A percentile compares a stretch with the other conserved stretches of the same genome.
These are phyloP conservation scores for Aspergillus floridensis DNA, from an alignment of 2,329 filamentous ascomycete species.

Conservation along the genomic window DNA sequence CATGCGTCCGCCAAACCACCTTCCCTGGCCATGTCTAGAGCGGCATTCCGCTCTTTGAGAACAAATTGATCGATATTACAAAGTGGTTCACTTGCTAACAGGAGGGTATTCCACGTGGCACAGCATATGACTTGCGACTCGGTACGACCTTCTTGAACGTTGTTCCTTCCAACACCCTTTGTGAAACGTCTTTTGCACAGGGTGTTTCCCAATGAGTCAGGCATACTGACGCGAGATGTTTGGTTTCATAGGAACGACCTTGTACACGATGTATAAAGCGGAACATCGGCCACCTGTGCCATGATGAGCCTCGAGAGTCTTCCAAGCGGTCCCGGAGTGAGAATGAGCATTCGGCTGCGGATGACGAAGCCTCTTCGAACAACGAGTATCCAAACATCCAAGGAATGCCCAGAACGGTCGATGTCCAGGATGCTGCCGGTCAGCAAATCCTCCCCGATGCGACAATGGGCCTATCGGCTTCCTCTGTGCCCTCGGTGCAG, in stretches of 20 bases:
- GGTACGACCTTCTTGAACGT: slow-evolving; percentile 55
- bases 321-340: slow-evolving; percentile 76
- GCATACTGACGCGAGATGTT: slow-evolving; percentile 31
- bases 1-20: neutral
- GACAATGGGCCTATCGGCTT: slow-evolving; percentile 51
- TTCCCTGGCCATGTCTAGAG: neutral
- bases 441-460: slow-evolving; percentile 43
- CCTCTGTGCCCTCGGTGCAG: slow-evolving; percentile 59
- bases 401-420: slow-evolving; percentile 53
- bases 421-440: slow-evolving; percentile 56
- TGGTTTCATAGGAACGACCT: slow-evolving; percentile 70
- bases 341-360: slow-evolving; percentile 55
- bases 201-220: slow-evolving; percentile 6
- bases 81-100: slow-evolving; percentile 45
- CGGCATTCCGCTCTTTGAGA: neutral
- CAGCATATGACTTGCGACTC: slow-evolving; percentile 92
- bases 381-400: slow-evolving; percentile 46
- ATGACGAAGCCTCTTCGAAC: slow-evolving; percentile 55
- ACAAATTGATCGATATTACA: slow-evolving; percentile 13
- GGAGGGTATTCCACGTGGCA: slow-evolving; percentile 43
- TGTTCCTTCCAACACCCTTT: slow-evolving; percentile 17
- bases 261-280: slow-evolving; percentile 97
- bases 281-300: slow-evolving; percentile 96
- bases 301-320: slow-evolving; percentile 90
- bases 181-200: slow-evolving; percentile 25